phyloP scores from a whole-genome alignment of 768 basidiomycete genomes.

The Podaxis pistillaris region DNA sequence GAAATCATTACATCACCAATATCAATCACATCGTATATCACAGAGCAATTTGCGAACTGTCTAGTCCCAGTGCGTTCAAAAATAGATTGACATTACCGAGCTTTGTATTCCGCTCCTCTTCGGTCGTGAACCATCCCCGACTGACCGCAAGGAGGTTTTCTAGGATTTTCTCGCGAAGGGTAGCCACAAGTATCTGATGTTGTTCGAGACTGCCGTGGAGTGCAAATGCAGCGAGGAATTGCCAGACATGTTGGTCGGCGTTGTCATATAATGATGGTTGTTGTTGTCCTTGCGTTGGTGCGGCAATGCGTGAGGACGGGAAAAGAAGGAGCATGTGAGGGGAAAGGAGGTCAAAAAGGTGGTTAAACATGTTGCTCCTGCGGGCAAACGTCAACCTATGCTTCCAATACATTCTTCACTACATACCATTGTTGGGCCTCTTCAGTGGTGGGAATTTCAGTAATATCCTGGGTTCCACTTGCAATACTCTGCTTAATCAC shows the following conservation, averaged over 20 bases:
- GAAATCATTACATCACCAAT: background rate
- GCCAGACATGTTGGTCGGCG: slow-evolving; percentile 92
- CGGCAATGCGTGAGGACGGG: slow-evolving; percentile 78
- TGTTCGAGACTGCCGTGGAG: slow-evolving; percentile 82
- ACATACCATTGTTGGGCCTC: slow-evolving; percentile 75
- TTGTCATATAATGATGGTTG: slow-evolving; percentile 50
- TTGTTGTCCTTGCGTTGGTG: slow-evolving; percentile 30
- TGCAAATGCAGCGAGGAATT: slow-evolving; percentile 87
- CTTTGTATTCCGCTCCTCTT: slow-evolving; percentile 74
- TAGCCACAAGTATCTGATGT: slow-evolving; percentile 82
- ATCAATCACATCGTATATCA: slow-evolving; percentile 24
- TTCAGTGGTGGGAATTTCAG: slow-evolving; percentile 61
- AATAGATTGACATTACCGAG: slow-evolving; percentile 93
- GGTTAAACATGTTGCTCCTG: slow-evolving; percentile 88
- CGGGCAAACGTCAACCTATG: slow-evolving; percentile 9
- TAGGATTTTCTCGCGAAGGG: slow-evolving; percentile 89
- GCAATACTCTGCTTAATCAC: slow-evolving; percentile 76
- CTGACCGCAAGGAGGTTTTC: slow-evolving; percentile 83
- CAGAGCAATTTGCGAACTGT: slow-evolving; percentile 68
- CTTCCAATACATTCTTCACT: background rate
- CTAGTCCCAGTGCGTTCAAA: slow-evolving; percentile 72
- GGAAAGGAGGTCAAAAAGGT: slow-evolving; percentile 77
- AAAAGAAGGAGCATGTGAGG: slow-evolving; percentile 81
- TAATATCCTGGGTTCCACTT: slow-evolving; percentile 43
- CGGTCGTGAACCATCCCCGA: slow-evolving; percentile 69